A percentile compares a stretch with the other conserved stretches of the same genome.
These are phyloP conservation scores for Atkinsonella texensis DNA, from an alignment of 2,329 filamentous ascomycete species.

Conservation along the genomic window DNA sequence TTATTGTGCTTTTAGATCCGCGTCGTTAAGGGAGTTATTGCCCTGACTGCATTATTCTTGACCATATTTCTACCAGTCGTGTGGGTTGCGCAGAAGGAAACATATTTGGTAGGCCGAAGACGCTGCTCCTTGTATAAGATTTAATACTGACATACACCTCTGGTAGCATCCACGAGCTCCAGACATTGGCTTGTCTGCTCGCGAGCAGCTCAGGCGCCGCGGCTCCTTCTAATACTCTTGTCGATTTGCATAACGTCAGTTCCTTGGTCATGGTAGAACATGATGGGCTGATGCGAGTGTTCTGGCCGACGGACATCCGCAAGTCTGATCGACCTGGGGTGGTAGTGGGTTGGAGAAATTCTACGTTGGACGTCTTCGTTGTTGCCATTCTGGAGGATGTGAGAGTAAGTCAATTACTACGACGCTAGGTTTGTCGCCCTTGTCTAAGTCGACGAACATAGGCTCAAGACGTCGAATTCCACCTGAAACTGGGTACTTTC, in stretches of 20 bases:
- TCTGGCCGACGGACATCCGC: constrained; percentile 86
- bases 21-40: constrained; percentile 71
- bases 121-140: background rate
- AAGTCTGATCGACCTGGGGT: constrained; percentile 65
- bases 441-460: constrained; percentile 19
- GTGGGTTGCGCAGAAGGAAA: constrained; percentile 69
- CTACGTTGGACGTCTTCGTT: constrained; percentile 78
- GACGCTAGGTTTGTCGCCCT: background rate
- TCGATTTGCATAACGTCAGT: constrained; percentile 15
- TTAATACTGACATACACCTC: background rate
- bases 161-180: constrained; percentile 68
- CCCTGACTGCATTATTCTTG: constrained; percentile 76
- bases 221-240: constrained; percentile 66
- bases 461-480: constrained; percentile 74
- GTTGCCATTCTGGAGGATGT: constrained; percentile 83
- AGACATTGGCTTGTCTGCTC: constrained; percentile 75
- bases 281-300: constrained; percentile 93
- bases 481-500: constrained; percentile 70
- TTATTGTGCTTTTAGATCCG: constrained; percentile 46
- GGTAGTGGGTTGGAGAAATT: constrained; percentile 93
- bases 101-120: constrained; percentile 52
- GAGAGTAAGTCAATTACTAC: constrained; percentile 49
- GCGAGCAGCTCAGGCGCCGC: constrained; percentile 86
- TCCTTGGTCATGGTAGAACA: constrained; percentile 51
- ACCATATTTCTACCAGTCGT: constrained; percentile 74